Evolutionary conservation across 495 filamentous ascomycete species (phyloP), one percentile per base, ranked within the genome.

Genomic region (Penicillium fimorum): DNA sequence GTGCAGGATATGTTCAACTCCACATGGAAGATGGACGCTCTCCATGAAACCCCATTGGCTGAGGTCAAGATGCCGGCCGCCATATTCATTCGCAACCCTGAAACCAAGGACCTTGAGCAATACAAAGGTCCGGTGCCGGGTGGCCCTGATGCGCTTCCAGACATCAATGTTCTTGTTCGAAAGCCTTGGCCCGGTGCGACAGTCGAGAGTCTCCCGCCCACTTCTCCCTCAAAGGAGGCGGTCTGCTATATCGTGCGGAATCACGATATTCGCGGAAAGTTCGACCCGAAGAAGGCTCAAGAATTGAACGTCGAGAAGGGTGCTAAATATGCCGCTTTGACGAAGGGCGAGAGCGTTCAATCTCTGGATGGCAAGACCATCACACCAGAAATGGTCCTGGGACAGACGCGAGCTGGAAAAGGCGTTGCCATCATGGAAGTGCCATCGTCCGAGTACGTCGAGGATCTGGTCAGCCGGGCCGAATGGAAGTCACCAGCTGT

Each of bases 1-100:
- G 84, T 96, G 13, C 73, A 76, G 2, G 79, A 87, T 61, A 96
- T 97, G 92, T 96, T 96, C 63, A 76, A 88, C 58, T 91, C 88
- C 0, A 66, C 79, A 38, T 94, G 90, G 89, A 79, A 72, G 11
- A 71, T 88, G 55, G 90, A 95, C 60, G 70, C 82, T 2, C 72
- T 96, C 10, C 56, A 80, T 8, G 84, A 89, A 60, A 83, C 75
- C 24, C 82, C 77, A 6, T 74, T 96, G 44, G 73, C 79, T 3
- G 70, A 90, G 15, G 89, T 91, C 35, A 71, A 79, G 43, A 74
- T 86, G 65, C 87, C 88, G 0, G 85, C 89, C 10, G 76, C 79
- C 41, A 73, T 96, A 13, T 94, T 88, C 62, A 66, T 90, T 29
- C 80, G 87, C 30, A 81, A 91, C 59, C 66, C 75, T 0, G 66